Percentiles rank a stretch among this genome's conserved stretches.
Conservation (phyloP, 2,329 filamentous ascomycete genomes). For the Davidsoniella eucalypti region DNA sequence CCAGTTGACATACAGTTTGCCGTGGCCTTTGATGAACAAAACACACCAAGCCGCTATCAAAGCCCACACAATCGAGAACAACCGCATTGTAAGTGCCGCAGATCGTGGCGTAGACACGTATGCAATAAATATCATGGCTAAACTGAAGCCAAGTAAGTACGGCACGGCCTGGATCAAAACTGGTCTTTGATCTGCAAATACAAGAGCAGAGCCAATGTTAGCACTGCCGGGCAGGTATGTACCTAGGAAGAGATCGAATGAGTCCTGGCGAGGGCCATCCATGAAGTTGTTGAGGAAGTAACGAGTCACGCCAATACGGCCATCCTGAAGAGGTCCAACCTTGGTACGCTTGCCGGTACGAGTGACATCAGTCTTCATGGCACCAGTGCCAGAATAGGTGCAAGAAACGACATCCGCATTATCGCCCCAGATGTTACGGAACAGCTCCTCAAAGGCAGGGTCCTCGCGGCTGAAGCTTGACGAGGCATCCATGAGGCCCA, state of each 20-base stretch:
- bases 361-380: conserved; percentile 95
- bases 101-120: conserved; percentile 59
- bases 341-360: conserved; percentile 82
- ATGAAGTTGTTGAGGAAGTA: conserved; percentile 90
- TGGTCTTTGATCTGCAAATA: conserved; percentile 75
- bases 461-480: conserved; percentile 65
- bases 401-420: conserved; percentile 91
- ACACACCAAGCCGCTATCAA: conserved; percentile 52
- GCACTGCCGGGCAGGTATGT: conserved; percentile 61
- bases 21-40: conserved; percentile 66
- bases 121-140: conserved; percentile 68
- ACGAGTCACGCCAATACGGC: conserved; percentile 72
- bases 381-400: conserved; percentile 88
- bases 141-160: conserved; percentile 70
- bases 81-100: conserved; percentile 60
- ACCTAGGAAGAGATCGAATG: conserved; percentile 86
- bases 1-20: conserved; percentile 96
- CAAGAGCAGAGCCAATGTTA: conserved; percentile 50
- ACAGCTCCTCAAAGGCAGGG: conserved; percentile 67
- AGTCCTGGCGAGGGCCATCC: conserved; percentile 87
- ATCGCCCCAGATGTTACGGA: conserved; percentile 96
- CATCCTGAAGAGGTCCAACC: conserved; percentile 68
- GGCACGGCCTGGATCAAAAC: conserved; percentile 85
- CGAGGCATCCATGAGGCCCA: conserved; percentile 61
- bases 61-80: conserved; percentile 70